Evolutionary conservation across 257 asterid species (phyloP).

Genomic region (Solanum sejunctum): DNA sequence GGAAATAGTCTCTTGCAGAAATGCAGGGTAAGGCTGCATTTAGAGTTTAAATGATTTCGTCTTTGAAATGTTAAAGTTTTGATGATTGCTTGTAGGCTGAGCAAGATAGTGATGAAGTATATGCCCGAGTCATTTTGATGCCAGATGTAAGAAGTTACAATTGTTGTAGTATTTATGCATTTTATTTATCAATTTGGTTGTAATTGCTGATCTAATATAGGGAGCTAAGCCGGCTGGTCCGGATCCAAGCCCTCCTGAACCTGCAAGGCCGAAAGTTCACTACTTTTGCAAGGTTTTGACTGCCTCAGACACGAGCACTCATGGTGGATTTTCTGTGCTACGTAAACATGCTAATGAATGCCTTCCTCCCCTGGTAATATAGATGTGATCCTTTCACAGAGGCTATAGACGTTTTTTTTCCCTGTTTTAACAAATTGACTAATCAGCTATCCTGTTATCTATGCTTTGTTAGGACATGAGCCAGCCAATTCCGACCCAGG

Average conservation of each 20-base stretch:
- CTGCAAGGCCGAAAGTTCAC: constrained; percentile 16
- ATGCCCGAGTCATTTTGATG: constrained; percentile 37
- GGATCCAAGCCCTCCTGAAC: constrained; percentile 5
- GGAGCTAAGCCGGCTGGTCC: constrained; percentile 25
- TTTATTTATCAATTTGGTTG: not conserved
- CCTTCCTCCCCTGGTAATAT: constrained; percentile 31
- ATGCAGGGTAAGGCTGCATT: not conserved
- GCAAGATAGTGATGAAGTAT: constrained; percentile 39
- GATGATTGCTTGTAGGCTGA: constrained; percentile 25
- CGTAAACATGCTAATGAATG: constrained; percentile 43
- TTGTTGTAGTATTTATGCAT: not conserved
- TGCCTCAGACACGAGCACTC: constrained; percentile 50
- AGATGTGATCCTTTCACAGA: not conserved
- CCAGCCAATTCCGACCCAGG: constrained; percentile 63
- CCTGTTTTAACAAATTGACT: not conserved
- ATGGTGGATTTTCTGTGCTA: constrained; percentile 47
- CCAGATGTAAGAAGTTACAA: constrained; percentile 29
- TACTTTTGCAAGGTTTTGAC: constrained; percentile 41
- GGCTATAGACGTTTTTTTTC: not conserved
- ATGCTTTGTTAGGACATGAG: constrained; percentile 25
- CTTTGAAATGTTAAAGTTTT: not conserved
- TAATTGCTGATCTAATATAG: constrained; percentile 5
- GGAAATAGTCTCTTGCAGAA: not conserved
- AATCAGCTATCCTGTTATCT: not conserved
- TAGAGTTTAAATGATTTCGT: not conserved